Evolutionary conservation across 2,329 filamentous ascomycete species (phyloP).

Genomic region (Fusarium falciforme): DNA sequence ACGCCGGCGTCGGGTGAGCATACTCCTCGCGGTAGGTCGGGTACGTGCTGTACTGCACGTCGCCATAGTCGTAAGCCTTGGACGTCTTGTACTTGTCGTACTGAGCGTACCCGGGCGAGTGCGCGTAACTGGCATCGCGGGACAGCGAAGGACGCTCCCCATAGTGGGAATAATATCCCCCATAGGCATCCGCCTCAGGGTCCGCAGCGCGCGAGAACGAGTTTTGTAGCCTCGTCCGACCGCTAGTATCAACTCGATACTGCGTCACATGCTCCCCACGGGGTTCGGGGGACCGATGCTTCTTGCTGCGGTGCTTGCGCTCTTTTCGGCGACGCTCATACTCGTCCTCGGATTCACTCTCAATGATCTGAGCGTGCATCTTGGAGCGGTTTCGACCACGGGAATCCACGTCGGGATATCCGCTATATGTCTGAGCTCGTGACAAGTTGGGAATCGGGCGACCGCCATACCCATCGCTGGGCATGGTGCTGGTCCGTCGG

Average conservation of each 20-base stretch:
- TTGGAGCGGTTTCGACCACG: constrained; percentile 54
- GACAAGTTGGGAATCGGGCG: constrained; percentile 45
- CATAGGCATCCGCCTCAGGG: constrained; percentile 29
- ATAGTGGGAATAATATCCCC: constrained; percentile 38
- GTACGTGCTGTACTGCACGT: constrained; percentile 49
- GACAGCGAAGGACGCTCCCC: constrained; percentile 46
- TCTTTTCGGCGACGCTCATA: constrained; percentile 45
- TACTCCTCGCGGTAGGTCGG: constrained; percentile 43
- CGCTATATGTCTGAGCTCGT: constrained; percentile 51
- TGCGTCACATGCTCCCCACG: constrained; percentile 40
- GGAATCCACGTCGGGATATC: constrained; percentile 41
- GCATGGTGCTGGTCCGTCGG: constrained; percentile 51
- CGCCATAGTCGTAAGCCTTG: constrained; percentile 44
- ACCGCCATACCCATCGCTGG: constrained; percentile 43
- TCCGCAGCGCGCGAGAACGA: constrained; percentile 46
- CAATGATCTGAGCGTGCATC: constrained; percentile 50
- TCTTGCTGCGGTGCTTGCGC: constrained; percentile 52
- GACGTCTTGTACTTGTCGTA: constrained; percentile 51
- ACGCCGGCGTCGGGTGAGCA: constrained; percentile 21
- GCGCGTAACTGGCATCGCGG: constrained; percentile 48
- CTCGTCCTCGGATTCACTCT: constrained; percentile 51
- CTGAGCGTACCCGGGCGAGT: constrained; percentile 36
- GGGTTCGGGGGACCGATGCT: constrained; percentile 49
- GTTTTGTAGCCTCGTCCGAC: constrained; percentile 43
- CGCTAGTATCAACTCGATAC: constrained; percentile 45